Evolutionary conservation across 2,329 filamentous ascomycete genomes (phyloP), one percentile per base, ranked within the genome.

Genomic region (Tolypocladium paradoxum): DNA sequence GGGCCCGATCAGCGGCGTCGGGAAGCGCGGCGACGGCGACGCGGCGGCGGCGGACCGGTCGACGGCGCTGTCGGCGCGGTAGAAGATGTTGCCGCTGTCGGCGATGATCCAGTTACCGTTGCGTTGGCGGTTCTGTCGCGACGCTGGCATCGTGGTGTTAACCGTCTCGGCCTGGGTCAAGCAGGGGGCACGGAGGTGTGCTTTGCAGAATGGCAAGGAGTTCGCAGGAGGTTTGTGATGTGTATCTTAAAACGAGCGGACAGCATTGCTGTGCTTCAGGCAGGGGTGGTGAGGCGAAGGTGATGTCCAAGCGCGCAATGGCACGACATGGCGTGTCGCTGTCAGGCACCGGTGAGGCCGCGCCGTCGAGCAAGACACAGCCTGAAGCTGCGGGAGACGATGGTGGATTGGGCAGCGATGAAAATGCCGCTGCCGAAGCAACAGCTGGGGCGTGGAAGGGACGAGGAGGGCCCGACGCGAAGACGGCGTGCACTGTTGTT

Each of bases 1-100:
- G 38, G 70, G 67, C 46, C 67, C 68, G 56, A 73, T 73, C 38
- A 70, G 64, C 36, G 71, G 71, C 45, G 64, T 55, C 9, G 71
- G 70, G 50, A 73, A 64, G 29, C 43, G 27, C 18, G 52, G 55
- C n/a, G 49, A 24, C 9, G 50, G 20, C 18, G 45, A 46, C n/a
- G n/a, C n/a, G 31, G 46, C 36, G 14, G 52, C 48, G 12, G 51
- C 36, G 36, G 47, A 49, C 4, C n/a, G 14, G 36, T 53, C 51
- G 50, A 45, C 33, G 49, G 49, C 29, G 50, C 46, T 43, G 29
- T 58, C 54, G 24, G 62, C 60, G 22, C 64, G 64, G 49, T 68
- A 67, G 49, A 59, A 65, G 56, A 68, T 59, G 55, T 64, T 65
- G 50, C 60, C 60, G 45, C 57, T 52, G 48, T 59, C 58, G 27